phyloP scores from a whole-genome alignment of 2,329 filamentous ascomycete species.

The Aureobasidium musti region DNA sequence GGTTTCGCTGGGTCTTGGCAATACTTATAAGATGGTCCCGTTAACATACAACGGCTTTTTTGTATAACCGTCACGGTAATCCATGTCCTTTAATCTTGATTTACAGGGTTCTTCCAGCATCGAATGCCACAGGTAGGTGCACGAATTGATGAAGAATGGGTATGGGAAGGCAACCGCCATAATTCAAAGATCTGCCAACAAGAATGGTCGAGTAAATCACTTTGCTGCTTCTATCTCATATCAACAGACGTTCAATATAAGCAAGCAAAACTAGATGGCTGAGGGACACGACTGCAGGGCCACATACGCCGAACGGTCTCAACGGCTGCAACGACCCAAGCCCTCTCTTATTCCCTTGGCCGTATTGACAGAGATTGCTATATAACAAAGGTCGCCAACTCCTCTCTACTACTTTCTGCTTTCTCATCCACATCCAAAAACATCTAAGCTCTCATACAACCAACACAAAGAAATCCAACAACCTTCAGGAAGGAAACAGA shows the following conservation, averaged over 20 bases:
- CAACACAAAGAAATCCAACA: constrained; percentile 7
- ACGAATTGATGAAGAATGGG: not conserved
- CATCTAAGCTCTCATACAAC: constrained; percentile 10
- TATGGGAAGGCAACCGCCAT: not conserved
- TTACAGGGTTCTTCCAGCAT: not conserved
- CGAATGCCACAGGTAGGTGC: not conserved
- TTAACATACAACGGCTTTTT: constrained; percentile 26
- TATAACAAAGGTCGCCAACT: constrained; percentile 22
- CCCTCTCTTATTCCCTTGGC: constrained; percentile 16
- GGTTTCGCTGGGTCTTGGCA: constrained; percentile 24
- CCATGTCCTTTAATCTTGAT: constrained; percentile 22
- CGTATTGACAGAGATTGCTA: constrained; percentile 19
- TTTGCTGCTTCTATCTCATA: not conserved
- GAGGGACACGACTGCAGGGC: constrained; percentile 13
- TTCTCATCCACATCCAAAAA: constrained; percentile 23
- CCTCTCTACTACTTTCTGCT: not conserved
- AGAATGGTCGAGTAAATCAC: not conserved
- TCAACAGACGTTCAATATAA: constrained; percentile 11
- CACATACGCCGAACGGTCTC: constrained; percentile 23
- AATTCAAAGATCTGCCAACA: not conserved
- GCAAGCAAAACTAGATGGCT: constrained; percentile 16
- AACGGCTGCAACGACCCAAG: constrained; percentile 26
- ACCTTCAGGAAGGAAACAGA: constrained; percentile 17
- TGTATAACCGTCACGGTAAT: constrained; percentile 19
- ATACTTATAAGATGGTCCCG: constrained; percentile 21